phyloP scores from a whole-genome alignment of 2,329 filamentous ascomycete species.

The Arthrobotrys conoides region DNA sequence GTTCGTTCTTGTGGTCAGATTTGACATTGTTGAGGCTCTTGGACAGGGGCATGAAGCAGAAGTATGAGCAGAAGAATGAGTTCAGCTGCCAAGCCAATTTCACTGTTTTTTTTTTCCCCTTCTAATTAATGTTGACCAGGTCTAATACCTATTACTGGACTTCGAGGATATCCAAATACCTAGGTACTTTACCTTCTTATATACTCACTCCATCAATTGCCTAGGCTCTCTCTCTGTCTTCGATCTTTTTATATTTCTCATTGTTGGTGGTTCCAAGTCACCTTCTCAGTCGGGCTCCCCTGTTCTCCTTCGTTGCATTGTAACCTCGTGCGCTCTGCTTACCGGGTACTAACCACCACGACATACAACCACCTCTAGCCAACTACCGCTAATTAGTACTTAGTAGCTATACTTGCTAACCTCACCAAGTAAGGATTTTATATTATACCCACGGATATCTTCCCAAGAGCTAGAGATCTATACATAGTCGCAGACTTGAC shows the following conservation, averaged over 20 bases:
- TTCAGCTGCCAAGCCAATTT: slow-evolving; percentile 27
- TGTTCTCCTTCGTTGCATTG: not conserved
- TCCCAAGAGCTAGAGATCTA: not conserved
- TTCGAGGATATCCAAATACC: too few relatives aligned
- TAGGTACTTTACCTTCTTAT: too few relatives aligned
- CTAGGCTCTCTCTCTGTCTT: too few relatives aligned
- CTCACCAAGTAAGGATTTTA: not conserved
- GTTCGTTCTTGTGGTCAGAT: slow-evolving; percentile 14
- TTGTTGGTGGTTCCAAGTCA: too few relatives aligned
- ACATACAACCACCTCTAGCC: not conserved
- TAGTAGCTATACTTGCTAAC: not conserved
- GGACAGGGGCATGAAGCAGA: not conserved
- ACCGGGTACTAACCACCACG: not conserved
- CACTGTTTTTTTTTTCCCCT: not conserved
- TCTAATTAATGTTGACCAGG: not conserved
- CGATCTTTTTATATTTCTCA: too few relatives aligned
- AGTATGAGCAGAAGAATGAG: not conserved
- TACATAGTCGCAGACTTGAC: not conserved
- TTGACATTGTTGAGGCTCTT: slow-evolving; percentile 3
- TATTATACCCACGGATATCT: not conserved
- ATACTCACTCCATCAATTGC: too few relatives aligned
- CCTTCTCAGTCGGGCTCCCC: not conserved
- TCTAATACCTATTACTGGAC: too few relatives aligned
- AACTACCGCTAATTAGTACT: too few relatives aligned
- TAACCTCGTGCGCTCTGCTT: not conserved